Percentiles rank a stretch among this genome's conserved stretches.
Conservation (phyloP, 106 monocot genomes). For the Cymbidium sinense region DNA sequence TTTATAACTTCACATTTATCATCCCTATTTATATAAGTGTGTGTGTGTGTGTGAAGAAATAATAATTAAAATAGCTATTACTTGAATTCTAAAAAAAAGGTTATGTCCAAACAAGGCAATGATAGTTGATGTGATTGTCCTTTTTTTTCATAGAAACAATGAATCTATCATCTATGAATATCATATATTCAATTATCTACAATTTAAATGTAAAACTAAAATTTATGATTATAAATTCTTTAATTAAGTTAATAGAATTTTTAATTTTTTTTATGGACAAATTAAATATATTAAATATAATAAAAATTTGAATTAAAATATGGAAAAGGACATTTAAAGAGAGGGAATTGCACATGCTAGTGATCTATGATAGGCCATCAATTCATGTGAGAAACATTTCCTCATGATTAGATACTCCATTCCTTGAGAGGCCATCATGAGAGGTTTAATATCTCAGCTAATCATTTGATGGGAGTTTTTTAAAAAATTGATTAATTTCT, state of each 20-base stretch:
- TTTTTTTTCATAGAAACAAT: background rate
- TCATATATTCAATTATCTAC: constrained; percentile 1
- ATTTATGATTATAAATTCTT: background rate
- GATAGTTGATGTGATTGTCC: background rate
- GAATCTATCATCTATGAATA: constrained; percentile 5
- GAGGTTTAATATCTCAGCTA: background rate
- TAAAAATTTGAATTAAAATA: background rate
- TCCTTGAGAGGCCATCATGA: background rate
- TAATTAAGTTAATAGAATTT: background rate
- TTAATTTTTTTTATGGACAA: background rate
- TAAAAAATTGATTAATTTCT: too few species aligned
- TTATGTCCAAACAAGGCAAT: background rate
- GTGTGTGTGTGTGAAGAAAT: too few species aligned
- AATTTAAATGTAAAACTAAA: background rate
- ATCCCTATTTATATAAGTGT: too few species aligned
- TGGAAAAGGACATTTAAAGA: background rate
- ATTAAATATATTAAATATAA: background rate
- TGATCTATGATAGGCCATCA: background rate
- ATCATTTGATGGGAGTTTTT: background rate
- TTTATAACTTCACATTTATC: too few species aligned
- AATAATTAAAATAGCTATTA: background rate
- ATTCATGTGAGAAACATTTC: background rate
- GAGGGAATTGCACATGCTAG: constrained; percentile 1
- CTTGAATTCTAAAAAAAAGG: background rate
- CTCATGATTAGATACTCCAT: constrained; percentile 3